Evolutionary conservation across 495 filamentous ascomycete species (phyloP).

Genomic region (Pyrenula aspistea): DNA sequence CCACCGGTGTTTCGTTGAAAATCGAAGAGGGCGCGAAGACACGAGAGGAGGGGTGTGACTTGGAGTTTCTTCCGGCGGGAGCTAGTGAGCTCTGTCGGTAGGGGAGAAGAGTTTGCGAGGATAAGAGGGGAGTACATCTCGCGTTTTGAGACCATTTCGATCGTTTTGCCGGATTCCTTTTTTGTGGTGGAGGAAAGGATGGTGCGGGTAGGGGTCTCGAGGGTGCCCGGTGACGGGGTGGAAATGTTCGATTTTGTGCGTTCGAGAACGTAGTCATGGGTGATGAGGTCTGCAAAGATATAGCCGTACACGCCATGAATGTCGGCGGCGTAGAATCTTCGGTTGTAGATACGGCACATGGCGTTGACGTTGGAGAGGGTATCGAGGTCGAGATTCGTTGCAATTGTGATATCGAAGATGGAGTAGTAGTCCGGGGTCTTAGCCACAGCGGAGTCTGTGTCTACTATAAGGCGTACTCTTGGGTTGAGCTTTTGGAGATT

Average conservation of each 20-base stretch:
- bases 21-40: constrained; percentile 73
- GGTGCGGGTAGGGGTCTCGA: constrained; percentile 66
- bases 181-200: constrained; percentile 60
- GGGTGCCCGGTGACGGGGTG: constrained; percentile 37
- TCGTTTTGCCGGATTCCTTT: constrained; percentile 57
- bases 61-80: constrained; percentile 55
- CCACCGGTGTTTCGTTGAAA: constrained; percentile 45
- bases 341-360: constrained; percentile 57
- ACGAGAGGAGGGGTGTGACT: constrained; percentile 70
- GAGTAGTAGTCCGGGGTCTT: constrained; percentile 56
- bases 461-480: constrained; percentile 63
- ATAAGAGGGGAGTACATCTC: constrained; percentile 76
- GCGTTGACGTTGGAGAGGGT: constrained; percentile 70
- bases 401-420: constrained; percentile 76
- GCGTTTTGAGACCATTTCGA: constrained; percentile 85
- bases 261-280: constrained; percentile 79
- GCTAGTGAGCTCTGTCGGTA: constrained; percentile 57
- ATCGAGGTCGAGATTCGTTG: constrained; percentile 71
- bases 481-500: constrained; percentile 81
- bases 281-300: constrained; percentile 83
- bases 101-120: constrained; percentile 60
- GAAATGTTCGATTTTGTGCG: constrained; percentile 65
- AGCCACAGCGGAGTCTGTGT: constrained; percentile 48
- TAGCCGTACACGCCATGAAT: constrained; percentile 89
- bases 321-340: constrained; percentile 79